Evolutionary conservation across 2,329 filamentous ascomycete genomes (phyloP).

Genomic region (Sclerotiophoma versabilis): DNA sequence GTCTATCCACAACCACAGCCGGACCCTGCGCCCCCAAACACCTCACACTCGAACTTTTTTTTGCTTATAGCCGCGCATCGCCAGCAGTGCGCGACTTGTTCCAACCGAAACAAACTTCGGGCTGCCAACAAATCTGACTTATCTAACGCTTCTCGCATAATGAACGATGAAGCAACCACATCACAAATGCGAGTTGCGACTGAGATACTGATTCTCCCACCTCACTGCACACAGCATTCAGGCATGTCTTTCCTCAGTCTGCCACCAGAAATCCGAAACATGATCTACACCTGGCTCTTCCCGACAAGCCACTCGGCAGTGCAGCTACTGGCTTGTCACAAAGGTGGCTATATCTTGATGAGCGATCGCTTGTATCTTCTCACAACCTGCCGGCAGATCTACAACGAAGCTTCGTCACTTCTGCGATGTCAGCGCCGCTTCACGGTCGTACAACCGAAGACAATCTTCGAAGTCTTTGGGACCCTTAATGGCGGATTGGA

Average conservation of each 20-base stretch:
- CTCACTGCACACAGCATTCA: no score
- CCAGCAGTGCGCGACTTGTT: not conserved
- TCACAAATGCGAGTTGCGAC: no score
- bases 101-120: not conserved
- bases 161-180: not conserved
- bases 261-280: slow-evolving; percentile 2
- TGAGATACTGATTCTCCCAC: no score
- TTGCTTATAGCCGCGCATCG: no score
- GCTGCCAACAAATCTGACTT: not conserved
- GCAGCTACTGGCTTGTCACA: not conserved
- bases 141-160: not conserved
- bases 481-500: no score
- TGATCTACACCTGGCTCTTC: not conserved
- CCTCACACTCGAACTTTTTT: no score
- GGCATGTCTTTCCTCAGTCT: not conserved
- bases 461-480: not conserved
- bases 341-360: not conserved
- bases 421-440: not conserved
- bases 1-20: no score
- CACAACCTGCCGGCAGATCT: not conserved
- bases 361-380: not conserved
- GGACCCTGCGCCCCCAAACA: no score
- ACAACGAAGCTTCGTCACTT: not conserved
- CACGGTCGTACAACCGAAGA: not conserved
- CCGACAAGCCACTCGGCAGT: not conserved